Evolutionary conservation across 805 yeast species (phyloP), one percentile per base, ranked within the genome.

Genomic region (Zygotorulaspora danielsina): DNA sequence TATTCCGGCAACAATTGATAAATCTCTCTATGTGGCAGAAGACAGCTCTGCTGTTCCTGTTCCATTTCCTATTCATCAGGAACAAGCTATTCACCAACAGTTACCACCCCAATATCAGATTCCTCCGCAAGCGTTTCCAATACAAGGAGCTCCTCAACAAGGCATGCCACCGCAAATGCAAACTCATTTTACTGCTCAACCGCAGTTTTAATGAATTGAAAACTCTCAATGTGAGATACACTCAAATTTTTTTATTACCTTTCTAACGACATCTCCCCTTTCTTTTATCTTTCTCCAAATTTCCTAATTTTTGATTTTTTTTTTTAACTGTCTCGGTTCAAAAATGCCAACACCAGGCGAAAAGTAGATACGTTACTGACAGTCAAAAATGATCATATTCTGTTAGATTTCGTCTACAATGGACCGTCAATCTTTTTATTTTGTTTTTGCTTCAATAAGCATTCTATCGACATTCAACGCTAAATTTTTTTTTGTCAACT

Each of bases 1-100:
- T 45, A 93, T 93, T 52, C 98, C 98, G 26, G 81, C 87, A n/a
- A 77, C 78, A 36, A 93, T 93, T 55, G 97, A 93, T 67, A 81
- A 79, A 64, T 73, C 82, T 10, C 73, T 93, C 52, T 93, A 93
- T 59, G 97, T 89, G 38, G 90, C 89, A 32, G 84, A 81, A 41
- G 81, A 85, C 59, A 47, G 76, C 36, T 76, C 75, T 15, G 70
- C 79, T 15, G 84, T 88, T 42, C 97, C 97, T 55, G 79, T 79
- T 60, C 96, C 96, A n/a, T 83, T 86, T 73, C 84, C 84, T 54
- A 75, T 84, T 24, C 61, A 59, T 26, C 59, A 55, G 20, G 51
- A 55, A 15, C 65, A 59, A 38, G 63, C 57, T 27, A 65, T 60
- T 40, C 54, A 60, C 29, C 50, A 46, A 36, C 53, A 41, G 30